Evolutionary conservation across 2,329 filamentous ascomycete species (phyloP).

Genomic region (Aureobasidium lini): DNA sequence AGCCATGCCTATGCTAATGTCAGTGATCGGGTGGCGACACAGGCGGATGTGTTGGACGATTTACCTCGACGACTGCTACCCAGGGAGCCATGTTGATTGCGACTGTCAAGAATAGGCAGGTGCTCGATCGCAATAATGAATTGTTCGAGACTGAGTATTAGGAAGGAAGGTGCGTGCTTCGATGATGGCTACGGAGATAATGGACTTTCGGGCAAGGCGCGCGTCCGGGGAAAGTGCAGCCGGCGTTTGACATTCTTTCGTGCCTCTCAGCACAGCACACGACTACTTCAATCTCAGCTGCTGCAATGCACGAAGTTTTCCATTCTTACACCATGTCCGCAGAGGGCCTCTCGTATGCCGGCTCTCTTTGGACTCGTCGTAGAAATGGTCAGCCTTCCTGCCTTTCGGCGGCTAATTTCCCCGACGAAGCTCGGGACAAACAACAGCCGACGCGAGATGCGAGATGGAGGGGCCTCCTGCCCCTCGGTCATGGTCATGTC

Average conservation of each 20-base stretch:
- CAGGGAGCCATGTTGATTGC: slow-evolving; percentile 3
- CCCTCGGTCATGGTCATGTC: not conserved
- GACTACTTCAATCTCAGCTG: too few relatives aligned
- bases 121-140: not conserved
- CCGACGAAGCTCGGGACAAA: not conserved
- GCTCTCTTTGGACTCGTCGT: too few relatives aligned
- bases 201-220: not conserved
- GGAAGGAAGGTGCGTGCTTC: not conserved
- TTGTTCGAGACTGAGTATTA: not conserved
- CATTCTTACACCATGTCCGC: too few relatives aligned
- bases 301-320: too few relatives aligned
- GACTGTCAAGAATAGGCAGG: not conserved
- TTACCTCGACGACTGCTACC: slow-evolving; percentile 13
- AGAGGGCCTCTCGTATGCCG: too few relatives aligned
- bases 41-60: not conserved
- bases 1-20: slow-evolving; percentile 11
- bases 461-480: slow-evolving; percentile 8
- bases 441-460: slow-evolving; percentile 8
- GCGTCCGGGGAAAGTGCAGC: not conserved
- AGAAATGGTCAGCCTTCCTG: too few relatives aligned
- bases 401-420: too few relatives aligned
- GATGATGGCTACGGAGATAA: not conserved
- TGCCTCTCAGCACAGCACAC: too few relatives aligned
- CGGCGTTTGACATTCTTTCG: not conserved
- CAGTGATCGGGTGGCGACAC: not conserved